These are phyloP conservation scores for Sambucus nigra DNA, from an alignment of 129 eudicot genomes.

Conservation along the genomic window DNA sequence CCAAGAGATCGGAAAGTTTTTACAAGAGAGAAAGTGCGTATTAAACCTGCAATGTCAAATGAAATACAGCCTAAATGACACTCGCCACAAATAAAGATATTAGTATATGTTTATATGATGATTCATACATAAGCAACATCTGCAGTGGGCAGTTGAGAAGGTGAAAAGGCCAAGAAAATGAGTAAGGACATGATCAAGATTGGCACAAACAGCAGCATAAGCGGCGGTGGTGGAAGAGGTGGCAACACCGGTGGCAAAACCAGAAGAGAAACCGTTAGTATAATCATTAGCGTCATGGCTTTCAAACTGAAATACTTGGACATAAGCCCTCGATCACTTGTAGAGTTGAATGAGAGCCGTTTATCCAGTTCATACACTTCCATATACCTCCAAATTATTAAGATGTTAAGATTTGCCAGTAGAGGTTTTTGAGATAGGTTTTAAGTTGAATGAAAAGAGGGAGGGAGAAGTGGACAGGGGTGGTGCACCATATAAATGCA, in stretches of 20 bases:
- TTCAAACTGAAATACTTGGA: not conserved
- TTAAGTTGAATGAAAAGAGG: no score
- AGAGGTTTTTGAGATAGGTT: not conserved
- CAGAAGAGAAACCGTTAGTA: not conserved
- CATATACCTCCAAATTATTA: not conserved
- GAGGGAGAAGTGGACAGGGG: not conserved
- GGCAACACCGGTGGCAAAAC: constrained; percentile 1
- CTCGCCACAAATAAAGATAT: no score
- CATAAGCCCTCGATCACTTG: not conserved
- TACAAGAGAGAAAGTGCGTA: no score
- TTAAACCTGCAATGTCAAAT: no score
- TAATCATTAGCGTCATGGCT: not conserved
- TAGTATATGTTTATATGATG: no score
- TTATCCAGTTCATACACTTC: not conserved
- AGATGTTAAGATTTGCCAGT: not conserved
- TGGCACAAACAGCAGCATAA: not conserved
- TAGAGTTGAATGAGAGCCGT: not conserved
- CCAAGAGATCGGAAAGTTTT: no score
- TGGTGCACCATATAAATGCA: not conserved
- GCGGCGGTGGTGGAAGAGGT: not conserved
- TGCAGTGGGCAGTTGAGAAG: not conserved
- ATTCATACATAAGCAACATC: no score
- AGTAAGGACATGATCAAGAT: not conserved
- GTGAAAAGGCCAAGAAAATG: not conserved
- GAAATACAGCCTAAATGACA: no score